Conservation (phyloP, 306 rosid genomes). For the Quercus suber region DNA sequence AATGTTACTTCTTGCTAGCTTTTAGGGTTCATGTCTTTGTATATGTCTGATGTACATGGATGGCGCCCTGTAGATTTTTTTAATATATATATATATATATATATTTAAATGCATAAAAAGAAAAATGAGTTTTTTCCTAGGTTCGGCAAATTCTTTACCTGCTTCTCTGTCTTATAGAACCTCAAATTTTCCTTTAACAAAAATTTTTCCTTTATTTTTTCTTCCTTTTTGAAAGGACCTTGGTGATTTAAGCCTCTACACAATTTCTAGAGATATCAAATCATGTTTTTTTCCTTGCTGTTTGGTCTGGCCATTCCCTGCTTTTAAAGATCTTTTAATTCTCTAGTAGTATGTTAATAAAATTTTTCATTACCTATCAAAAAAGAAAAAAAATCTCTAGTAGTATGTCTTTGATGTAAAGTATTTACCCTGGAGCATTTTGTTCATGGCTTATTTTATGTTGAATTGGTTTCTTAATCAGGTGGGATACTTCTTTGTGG, state of each 20-base stretch:
- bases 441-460: conserved; percentile 25
- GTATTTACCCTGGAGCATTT: conserved; percentile 11
- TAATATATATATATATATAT: no score
- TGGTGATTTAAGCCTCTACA: not conserved
- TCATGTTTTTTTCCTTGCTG: not conserved
- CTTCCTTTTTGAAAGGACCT: not conserved
- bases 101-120: not conserved
- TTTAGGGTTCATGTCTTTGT: not conserved
- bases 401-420: not conserved
- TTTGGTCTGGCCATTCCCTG: not conserved
- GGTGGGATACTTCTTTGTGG: conserved; percentile 99
- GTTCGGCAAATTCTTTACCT: not conserved
- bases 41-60: not conserved
- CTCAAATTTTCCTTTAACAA: not conserved
- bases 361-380: fast-evolving
- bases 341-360: not conserved
- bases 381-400: not conserved
- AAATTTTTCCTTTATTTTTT: not conserved
- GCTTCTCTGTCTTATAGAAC: not conserved
- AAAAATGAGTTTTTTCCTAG: not conserved
- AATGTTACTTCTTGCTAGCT: not conserved
- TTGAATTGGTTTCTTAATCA: conserved; percentile 44
- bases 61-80: not conserved
- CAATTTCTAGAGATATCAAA: not conserved
- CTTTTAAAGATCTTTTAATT: not conserved